Base-by-base conservation (phyloP, 495 filamentous ascomycete genomes). In the Aspergillus affinis region DNA sequence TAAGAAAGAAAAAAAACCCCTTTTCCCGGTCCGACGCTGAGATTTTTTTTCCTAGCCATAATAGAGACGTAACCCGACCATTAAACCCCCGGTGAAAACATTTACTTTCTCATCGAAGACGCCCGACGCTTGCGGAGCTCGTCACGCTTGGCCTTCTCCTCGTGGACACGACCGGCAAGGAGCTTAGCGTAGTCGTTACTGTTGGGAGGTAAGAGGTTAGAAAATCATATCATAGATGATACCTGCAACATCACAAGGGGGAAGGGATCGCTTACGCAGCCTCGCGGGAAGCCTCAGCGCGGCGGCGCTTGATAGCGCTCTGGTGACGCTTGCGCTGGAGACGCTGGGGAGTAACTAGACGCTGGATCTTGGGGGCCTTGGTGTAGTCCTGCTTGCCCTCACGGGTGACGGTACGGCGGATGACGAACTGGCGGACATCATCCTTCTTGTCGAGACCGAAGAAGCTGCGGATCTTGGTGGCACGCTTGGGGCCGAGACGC, bases 391-490 rank as follows among this genome's bases (percentile, higher is more conserved):
- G 88, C 87, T 92, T 92, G 84, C 91, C 92, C 85, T 97, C 93
- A 68, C 84, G 86, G 88, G 97, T 96, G 75, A 98, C 88, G 76
- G 97, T 95, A 77, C 94, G 95, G 72, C 94, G 95, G 75, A 98
- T 97, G 77, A 98, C 94, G 85, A 95, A 98, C 81, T 97, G 96
- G 84, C 93, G 83, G 88, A 98, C 94, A 90, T 98, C 94, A 82
- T 98, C 94, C 83, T 97, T 92, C 91, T 97, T 97, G 88, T 86
- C 89, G 85, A 98, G 88, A 80, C 91, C 86, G 82, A 98, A 98
- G 87, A 98, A 98, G 74, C 86, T 87, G 75, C 93, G 88, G 82
- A 98, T 97, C 92, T 97, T 98, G 78, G 92, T 97, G 73, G 94
- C 94, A 73, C 94, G 86, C 92, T 98, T 98, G 82, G 94, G 94